Base-by-base conservation (phyloP, 306 rosid species). In the Trichosanthes cucumerina region DNA sequence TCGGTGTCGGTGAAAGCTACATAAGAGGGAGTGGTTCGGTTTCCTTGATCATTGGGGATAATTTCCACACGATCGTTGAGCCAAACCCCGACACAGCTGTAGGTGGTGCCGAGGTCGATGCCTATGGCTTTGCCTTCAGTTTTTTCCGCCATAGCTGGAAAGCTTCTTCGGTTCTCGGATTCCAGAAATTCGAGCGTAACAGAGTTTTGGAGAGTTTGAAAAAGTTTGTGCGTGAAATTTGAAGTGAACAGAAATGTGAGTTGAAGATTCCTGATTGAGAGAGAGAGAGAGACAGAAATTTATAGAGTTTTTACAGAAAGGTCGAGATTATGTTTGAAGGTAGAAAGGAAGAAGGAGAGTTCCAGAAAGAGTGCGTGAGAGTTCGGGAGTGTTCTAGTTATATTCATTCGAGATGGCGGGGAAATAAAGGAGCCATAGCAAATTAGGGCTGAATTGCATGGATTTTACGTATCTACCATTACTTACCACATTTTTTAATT, bases 1-100 rank as follows among this genome's bases (percentile, higher is more conserved):
- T 91, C 98, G 4, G 96, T 91, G 73, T 91, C 98, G 18, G 97
- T 91, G 90, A 93, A 93, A 0, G 97, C 98, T 5, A 93, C 97
- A 60, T 89, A 93, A 56, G 97, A 93, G 0, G 97, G 98, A 1
- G 98, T 91, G 14, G 98, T 93, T 0, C 92, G 86, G 84, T 93
- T 93, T 16, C 98, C 98, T 82, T 93, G 97, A 46, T 93, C 97
- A 43, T 93, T 91, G 7, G 98, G 87, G 14, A 93, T 88, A 82
- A 93, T 93, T 85, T 93, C 97, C 0, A 91, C 98, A 2, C 97
- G 92, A 81, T 93, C 93, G 88, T 89, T 84, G 38, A 71, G 87
- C 98, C 97, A 93, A 18, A 80, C 93, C 0, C 97, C 97, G 0
- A 93, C 93, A 73, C 97, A 93, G 85, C 96, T 91, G 86, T 93